Percentiles rank a stretch among this genome's conserved stretches.
These are phyloP conservation scores for Kondoa subrosea DNA, from an alignment of 768 basidiomycete genomes.

Conservation along the genomic window DNA sequence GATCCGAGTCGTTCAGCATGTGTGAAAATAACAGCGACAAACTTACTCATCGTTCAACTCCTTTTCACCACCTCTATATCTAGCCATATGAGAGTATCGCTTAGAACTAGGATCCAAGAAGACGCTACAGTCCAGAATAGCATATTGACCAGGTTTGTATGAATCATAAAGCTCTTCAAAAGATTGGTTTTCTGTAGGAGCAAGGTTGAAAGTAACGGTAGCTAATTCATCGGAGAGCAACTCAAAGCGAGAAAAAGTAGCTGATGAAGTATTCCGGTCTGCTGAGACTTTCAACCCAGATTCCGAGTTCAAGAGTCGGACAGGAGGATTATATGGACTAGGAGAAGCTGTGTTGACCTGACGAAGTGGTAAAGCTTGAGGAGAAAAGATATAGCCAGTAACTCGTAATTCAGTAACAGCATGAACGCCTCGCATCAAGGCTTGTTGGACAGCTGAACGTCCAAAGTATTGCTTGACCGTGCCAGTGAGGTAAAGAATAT, in stretches of 20 bases:
- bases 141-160: slow-evolving; percentile 39
- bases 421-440: slow-evolving; percentile 42
- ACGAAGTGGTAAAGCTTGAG: slow-evolving; percentile 43
- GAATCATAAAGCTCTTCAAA: not conserved
- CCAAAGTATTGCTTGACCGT: slow-evolving; percentile 41
- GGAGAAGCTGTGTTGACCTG: slow-evolving; percentile 26
- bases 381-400: slow-evolving; percentile 43
- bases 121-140: slow-evolving; percentile 42
- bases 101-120: slow-evolving; percentile 40
- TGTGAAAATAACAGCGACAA: slow-evolving; percentile 46
- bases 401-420: slow-evolving; percentile 39
- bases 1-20: not conserved
- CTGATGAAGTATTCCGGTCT: not conserved
- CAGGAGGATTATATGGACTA: not conserved
- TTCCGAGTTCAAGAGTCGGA: slow-evolving; percentile 3
- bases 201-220: not conserved
- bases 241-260: not conserved
- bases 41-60: slow-evolving; percentile 48
- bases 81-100: slow-evolving; percentile 38
- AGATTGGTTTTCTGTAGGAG: slow-evolving; percentile 13
- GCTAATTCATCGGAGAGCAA: not conserved
- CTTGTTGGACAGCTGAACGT: slow-evolving; percentile 36
- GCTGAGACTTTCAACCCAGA: slow-evolving; percentile 29
- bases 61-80: slow-evolving; percentile 33
- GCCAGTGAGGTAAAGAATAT: slow-evolving; percentile 50